These are phyloP conservation scores for Cyclotella atomus DNA, from an alignment of 108 stramenopile species.

Conservation along the genomic window DNA sequence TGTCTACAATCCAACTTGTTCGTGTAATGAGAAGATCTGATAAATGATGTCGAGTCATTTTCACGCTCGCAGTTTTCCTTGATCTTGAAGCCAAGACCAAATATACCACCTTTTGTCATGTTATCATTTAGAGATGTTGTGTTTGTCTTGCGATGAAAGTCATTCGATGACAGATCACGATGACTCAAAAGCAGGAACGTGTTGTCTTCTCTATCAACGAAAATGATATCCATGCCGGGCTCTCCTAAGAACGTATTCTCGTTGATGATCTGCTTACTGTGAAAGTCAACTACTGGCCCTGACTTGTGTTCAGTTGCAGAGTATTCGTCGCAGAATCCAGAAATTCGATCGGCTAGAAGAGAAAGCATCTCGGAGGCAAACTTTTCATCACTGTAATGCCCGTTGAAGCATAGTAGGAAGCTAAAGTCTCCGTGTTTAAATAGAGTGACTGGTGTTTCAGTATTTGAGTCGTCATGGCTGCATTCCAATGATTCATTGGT, in stretches of 20 bases:
- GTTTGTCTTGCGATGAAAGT: conserved; percentile 26
- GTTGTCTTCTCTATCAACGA: conserved; percentile 56
- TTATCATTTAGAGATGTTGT: conserved; percentile 3
- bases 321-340: conserved; percentile 31
- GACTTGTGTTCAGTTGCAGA: conserved; percentile 23
- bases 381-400: conserved; percentile 5
- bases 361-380: conserved; percentile 25
- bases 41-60: background rate
- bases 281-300: too few relatives aligned
- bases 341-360: conserved; percentile 20
- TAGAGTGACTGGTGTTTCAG: background rate
- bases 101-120: conserved; percentile 28
- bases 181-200: conserved; percentile 59
- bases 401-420: background rate
- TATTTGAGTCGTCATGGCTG: conserved; percentile 7
- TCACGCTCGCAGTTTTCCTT: conserved; percentile 22
- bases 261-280: conserved; percentile 22
- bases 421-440: background rate
- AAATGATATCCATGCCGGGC: conserved; percentile 62
- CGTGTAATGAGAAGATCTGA: conserved; percentile 2
- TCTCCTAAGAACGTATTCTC: conserved; percentile 30
- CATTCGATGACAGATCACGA: conserved; percentile 40
- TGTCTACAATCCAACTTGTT: conserved; percentile 69
- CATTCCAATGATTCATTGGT: background rate
- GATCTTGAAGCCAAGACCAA: conserved; percentile 42